Percentiles rank a stretch among this genome's conserved stretches.
These are phyloP conservation scores for Nannizziopsis barbatae DNA, from an alignment of 2,329 filamentous ascomycete species.

Conservation along the genomic window DNA sequence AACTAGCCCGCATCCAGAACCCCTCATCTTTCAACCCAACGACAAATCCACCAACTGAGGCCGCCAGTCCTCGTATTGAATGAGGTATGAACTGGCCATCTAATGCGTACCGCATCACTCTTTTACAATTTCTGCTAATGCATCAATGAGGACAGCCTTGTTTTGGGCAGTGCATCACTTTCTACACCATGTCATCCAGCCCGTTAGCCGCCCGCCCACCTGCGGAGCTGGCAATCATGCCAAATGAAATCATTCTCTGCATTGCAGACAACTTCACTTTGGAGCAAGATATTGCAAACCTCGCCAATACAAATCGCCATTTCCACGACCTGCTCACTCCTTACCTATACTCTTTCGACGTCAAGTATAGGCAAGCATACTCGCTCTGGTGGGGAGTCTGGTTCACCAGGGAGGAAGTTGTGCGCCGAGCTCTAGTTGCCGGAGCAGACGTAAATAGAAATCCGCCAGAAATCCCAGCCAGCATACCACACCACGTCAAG, in stretches of 20 bases:
- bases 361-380: background rate
- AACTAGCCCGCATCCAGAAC: too few relatives aligned
- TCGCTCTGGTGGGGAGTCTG: constrained; percentile 8
- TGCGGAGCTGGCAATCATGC: constrained; percentile 2
- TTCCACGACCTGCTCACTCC: constrained; percentile 1
- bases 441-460: constrained; percentile 5
- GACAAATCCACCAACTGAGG: too few relatives aligned
- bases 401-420: background rate
- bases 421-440: constrained; percentile 1
- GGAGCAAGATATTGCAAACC: constrained; percentile 1
- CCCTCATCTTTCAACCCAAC: too few relatives aligned
- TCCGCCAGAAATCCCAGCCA: too few relatives aligned
- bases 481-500: background rate
- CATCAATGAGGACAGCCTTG: too few relatives aligned
- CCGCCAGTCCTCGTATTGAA: too few relatives aligned
- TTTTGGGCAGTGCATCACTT: too few relatives aligned
- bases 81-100: background rate
- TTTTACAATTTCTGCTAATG: too few relatives aligned
- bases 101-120: too few relatives aligned
- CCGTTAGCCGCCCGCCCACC: background rate
- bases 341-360: constrained; percentile 7
- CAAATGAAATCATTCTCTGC: constrained; percentile 9
- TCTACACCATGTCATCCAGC: background rate
- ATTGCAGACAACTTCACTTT: constrained; percentile 2
- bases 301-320: constrained; percentile 4